These are phyloP conservation scores for Candida verbasci DNA, from an alignment of 805 yeast genomes.

Conservation along the genomic window DNA sequence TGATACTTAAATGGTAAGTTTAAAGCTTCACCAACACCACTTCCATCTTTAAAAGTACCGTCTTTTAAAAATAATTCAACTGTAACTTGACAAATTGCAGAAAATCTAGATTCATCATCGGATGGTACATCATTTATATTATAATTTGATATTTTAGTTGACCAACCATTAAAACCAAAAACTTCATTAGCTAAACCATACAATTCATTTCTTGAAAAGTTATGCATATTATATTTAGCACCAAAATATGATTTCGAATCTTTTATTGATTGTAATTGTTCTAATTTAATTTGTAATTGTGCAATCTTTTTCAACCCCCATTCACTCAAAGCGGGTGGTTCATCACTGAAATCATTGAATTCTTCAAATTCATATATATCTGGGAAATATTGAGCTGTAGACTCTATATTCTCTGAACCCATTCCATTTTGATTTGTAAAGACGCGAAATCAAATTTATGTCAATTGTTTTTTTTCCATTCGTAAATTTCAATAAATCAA, in stretches of 20 bases:
- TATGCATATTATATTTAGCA: constrained; percentile 1
- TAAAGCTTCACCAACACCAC: constrained; percentile 37
- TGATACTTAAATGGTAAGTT: constrained; percentile 29
- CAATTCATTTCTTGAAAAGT: constrained; percentile 14
- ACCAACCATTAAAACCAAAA: constrained; percentile 60
- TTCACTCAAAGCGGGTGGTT: constrained; percentile 23
- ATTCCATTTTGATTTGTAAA: neutral
- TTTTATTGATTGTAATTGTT: constrained; percentile 20
- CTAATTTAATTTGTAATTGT: constrained; percentile 44
- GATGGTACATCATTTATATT: constrained; percentile 12
- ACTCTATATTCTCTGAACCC: constrained; percentile 4
- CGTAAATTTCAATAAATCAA: too few species aligned
- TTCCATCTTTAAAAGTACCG: constrained; percentile 34
- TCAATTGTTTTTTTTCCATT: too few species aligned
- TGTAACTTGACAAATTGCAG: constrained; percentile 22
- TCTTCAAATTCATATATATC: constrained; percentile 12
- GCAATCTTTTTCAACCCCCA: constrained; percentile 51
- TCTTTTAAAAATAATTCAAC: constrained; percentile 39
- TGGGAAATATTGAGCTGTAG: constrained; percentile 13
- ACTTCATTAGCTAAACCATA: constrained; percentile 44
- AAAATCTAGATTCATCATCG: constrained; percentile 18
- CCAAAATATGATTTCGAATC: constrained; percentile 2
- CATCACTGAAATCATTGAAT: constrained; percentile 6
- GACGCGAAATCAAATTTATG: neutral
- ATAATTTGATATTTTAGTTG: constrained; percentile 33